phyloP scores from a whole-genome alignment of 306 rosid genomes.

The Fagus sylvatica region DNA sequence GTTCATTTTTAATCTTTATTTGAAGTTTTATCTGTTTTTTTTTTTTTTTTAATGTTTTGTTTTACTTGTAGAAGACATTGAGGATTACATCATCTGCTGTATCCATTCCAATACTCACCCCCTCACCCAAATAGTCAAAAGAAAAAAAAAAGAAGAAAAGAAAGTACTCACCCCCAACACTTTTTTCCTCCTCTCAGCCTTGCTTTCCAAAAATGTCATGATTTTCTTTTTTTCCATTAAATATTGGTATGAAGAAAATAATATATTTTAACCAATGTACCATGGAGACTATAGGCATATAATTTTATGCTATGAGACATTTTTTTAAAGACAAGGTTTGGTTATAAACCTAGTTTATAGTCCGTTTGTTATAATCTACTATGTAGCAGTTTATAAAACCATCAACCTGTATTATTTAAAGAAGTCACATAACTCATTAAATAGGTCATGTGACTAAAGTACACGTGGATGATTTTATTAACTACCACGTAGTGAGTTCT shows the following conservation, averaged over 20 bases:
- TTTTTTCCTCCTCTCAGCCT: background rate
- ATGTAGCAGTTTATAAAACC: no score
- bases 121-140: background rate
- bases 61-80: background rate
- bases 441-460: no score
- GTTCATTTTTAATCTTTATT: background rate
- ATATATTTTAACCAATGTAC: background rate
- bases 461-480: no score
- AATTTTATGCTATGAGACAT: no score
- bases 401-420: no score
- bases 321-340: no score
- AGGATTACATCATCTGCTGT: background rate
- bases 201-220: background rate
- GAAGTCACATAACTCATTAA: no score
- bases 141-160: background rate
- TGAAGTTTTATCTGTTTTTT: background rate
- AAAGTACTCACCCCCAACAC: no score
- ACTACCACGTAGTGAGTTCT: no score
- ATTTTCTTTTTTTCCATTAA: background rate
- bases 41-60: background rate
- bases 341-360: no score
- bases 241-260: background rate
- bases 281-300: no score
- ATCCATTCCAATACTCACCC: background rate
- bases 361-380: no score